Percentiles rank a stretch among this genome's conserved stretches.
Conservation (phyloP, 176 grass and related monocot genomes). For the Avena sativa region DNA sequence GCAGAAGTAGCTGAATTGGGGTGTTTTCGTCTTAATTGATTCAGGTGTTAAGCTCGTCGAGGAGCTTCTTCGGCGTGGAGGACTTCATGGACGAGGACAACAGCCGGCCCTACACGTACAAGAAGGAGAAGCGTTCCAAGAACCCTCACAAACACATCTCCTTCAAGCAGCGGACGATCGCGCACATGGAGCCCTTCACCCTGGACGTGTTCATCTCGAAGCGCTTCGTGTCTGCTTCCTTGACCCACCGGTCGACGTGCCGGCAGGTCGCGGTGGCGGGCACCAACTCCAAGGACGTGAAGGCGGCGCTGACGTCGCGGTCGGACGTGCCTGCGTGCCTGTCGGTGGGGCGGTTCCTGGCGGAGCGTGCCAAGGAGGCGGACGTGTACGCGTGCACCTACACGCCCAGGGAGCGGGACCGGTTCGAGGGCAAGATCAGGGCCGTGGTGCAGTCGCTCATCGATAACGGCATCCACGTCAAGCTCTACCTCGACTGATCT, state of each 20-base stretch:
- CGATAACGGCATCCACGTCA: conserved; percentile 86
- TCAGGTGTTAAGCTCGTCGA: conserved; percentile 63
- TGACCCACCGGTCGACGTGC: conserved; percentile 85
- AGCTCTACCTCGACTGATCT: conserved; percentile 84
- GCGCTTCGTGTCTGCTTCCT: conserved; percentile 83
- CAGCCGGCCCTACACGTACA: conserved; percentile 91
- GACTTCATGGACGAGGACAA: conserved; percentile 91
- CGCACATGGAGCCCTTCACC: conserved; percentile 92
- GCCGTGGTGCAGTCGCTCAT: conserved; percentile 84
- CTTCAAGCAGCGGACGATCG: conserved; percentile 89
- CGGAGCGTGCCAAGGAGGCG: conserved; percentile 82
- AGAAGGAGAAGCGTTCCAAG: conserved; percentile 91
- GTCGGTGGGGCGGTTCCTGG: conserved; percentile 71
- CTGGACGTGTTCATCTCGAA: conserved; percentile 91
- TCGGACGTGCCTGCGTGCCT: conserved; percentile 89
- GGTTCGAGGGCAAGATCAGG: conserved; percentile 91
- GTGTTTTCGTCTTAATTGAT: neutral
- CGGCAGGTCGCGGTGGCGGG: conserved; percentile 87
- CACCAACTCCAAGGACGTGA: conserved; percentile 90
- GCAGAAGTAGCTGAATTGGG: neutral
- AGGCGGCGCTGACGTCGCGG: conserved; percentile 67
- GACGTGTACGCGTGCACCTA: conserved; percentile 89
- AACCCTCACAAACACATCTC: conserved; percentile 91
- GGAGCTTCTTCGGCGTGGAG: conserved; percentile 95
- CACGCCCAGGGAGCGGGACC: conserved; percentile 78